Evolutionary conservation across 129 eudicot genomes (phyloP), one percentile per base, ranked within the genome.

Genomic region (Smallanthus sonchifolius): DNA sequence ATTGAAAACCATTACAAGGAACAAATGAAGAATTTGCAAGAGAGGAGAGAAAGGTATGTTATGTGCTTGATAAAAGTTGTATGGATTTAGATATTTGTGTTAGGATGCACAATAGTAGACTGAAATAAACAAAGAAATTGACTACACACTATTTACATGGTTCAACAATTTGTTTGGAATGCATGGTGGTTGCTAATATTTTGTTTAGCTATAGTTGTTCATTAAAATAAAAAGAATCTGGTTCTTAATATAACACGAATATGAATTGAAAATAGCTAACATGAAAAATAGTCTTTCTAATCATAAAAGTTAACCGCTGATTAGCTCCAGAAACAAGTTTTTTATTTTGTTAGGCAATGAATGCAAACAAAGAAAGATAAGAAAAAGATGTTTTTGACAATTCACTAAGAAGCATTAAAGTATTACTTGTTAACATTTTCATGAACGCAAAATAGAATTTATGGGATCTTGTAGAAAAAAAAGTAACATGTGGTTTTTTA

Each of bases 1-100:
- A 93, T 93, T 30, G 98, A 93, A 74, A 93, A 93, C 36, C 96
- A 93, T 86, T 93, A 90, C 81, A 93, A 87, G 91, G 95, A 86
- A 79, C 98, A 93, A 70, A 93, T 84, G 98, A 93, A 83, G 85
- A 93, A 83, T 73, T 85, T 93, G 84, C 96, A 90, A 83, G 98
- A 93, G 72, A 87, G 98, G 76, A 90, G 77, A 72, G 95, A 93
- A 70, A 76, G 98, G 96, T 90, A 86, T 45, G 52, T 51, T 48
- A 38, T n/a, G 54, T 28, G 6, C 14, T 72, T 37, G 11, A 68
- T 45, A 39, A 42, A 67, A 24, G 45, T 56, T 65, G 38, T 48
- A 39, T 10, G 4, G 42, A 8, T 32, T 60, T 15, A 11, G 24
- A 45, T 65, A 66, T 76, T 5, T 40, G 43, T 37, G 43, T 69